Conservation (phyloP, 352 stramenopile genomes). For the Thraustochytrium sp. region DNA sequence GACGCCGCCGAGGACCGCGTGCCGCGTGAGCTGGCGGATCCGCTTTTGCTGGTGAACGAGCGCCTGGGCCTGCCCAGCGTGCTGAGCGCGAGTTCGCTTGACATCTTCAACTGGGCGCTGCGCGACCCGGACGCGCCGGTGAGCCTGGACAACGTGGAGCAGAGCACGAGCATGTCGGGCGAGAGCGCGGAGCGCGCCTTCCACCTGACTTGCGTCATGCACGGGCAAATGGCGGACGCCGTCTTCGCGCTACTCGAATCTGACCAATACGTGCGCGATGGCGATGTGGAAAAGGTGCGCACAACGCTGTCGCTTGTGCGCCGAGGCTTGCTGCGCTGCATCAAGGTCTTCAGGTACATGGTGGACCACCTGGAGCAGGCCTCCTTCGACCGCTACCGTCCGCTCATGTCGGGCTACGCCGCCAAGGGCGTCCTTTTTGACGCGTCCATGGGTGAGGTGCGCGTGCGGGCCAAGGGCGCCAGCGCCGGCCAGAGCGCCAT, state of each 20-base stretch:
- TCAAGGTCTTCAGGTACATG: slow-evolving; percentile 4
- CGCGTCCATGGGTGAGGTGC: neutral
- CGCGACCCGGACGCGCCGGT: neutral
- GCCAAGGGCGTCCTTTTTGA: neutral
- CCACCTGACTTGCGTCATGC: neutral
- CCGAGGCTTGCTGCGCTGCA: neutral
- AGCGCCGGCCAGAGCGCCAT: neutral
- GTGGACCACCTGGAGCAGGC: neutral
- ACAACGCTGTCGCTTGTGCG: neutral
- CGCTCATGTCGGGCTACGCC: neutral
- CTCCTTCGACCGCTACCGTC: neutral
- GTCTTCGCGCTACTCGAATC: neutral
- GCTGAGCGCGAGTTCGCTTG: neutral
- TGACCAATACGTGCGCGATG: neutral
- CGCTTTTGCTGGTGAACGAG: neutral
- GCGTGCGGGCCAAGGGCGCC: neutral
- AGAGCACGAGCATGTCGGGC: neutral
- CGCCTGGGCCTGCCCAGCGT: neutral
- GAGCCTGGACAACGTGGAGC: neutral
- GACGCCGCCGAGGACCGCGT: neutral
- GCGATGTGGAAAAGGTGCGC: neutral
- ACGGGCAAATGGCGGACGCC: neutral
- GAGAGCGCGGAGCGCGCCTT: neutral
- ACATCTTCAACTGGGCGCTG: neutral
- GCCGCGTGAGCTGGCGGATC: neutral